Conservation (phyloP, 2,329 filamentous ascomycete species). For the Calonectria crousiana region DNA sequence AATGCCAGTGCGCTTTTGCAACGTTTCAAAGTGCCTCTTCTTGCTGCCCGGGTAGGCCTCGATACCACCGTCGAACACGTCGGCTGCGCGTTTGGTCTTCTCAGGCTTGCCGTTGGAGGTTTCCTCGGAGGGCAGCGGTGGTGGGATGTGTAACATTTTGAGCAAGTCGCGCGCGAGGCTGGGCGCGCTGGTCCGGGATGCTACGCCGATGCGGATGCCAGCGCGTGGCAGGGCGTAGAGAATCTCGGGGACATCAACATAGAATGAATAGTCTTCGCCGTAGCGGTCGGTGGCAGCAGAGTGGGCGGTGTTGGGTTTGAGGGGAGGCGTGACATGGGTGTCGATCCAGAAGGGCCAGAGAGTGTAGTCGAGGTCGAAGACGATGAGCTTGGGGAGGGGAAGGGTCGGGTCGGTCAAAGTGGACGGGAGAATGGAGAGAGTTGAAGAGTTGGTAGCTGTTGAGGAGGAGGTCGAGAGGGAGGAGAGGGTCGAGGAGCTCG, state of each 20-base stretch:
- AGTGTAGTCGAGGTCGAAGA: conserved; percentile 98
- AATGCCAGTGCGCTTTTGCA: conserved; percentile 79
- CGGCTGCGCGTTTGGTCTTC: conserved; percentile 62
- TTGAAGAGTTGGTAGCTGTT: conserved; percentile 31
- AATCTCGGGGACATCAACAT: conserved; percentile 75
- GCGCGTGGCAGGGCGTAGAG: conserved; percentile 68
- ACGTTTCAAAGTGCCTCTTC: conserved; percentile 82
- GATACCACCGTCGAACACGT: conserved; percentile 70
- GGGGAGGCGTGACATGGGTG: conserved; percentile 84
- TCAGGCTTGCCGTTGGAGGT: conserved; percentile 38
- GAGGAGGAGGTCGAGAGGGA: conserved; percentile 34
- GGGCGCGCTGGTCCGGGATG: conserved; percentile 84
- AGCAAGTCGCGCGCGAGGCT: conserved; percentile 86
- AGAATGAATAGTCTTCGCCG: conserved; percentile 79
- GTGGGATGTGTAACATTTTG: conserved; percentile 74
- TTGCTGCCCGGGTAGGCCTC: conserved; percentile 85
- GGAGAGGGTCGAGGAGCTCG: conserved; percentile 37
- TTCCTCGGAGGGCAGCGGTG: conserved; percentile 40
- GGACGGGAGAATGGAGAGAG: conserved; percentile 47
- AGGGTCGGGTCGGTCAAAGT: conserved; percentile 65
- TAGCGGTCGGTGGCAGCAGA: conserved; percentile 63
- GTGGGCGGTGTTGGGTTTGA: conserved; percentile 63
- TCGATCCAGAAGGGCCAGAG: conserved; percentile 99
- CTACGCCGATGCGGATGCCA: conserved; percentile 73
- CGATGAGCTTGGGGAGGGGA: conserved; percentile 84